phyloP scores from a whole-genome alignment of 352 stramenopile species.

The Globisporangium lucens region DNA sequence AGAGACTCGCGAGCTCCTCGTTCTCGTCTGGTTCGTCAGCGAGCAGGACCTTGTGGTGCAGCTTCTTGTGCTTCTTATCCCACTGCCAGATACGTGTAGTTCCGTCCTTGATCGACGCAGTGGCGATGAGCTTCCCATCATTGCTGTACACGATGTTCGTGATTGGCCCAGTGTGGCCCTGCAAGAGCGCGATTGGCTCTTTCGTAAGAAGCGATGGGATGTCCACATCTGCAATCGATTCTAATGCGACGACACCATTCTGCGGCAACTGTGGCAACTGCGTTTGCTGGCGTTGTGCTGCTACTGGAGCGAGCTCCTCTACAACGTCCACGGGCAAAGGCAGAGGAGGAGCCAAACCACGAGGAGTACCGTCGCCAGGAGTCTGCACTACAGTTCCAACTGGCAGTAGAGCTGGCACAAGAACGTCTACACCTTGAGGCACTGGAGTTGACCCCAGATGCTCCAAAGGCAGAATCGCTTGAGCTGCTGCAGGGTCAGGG shows the following conservation, averaged over 20 bases:
- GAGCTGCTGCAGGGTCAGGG: neutral
- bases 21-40: conserved; percentile 41
- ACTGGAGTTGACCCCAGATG: neutral
- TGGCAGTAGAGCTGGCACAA: conserved; percentile 8
- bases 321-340: neutral
- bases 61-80: conserved; percentile 57
- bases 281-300: conserved; percentile 22
- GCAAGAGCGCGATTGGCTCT: conserved; percentile 61
- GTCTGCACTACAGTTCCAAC: conserved; percentile 22
- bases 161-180: conserved; percentile 90
- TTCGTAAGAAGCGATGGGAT: conserved; percentile 38
- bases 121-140: conserved; percentile 89
- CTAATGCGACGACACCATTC: conserved; percentile 30
- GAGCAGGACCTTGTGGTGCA: conserved; percentile 48
- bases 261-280: conserved; percentile 53
- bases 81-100: conserved; percentile 66
- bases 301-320: neutral
- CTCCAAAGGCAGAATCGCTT: neutral
- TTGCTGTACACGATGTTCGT: conserved; percentile 94
- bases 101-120: conserved; percentile 93
- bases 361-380: neutral
- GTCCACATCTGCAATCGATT: conserved; percentile 45
- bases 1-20: conserved; percentile 42
- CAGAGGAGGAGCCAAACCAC: neutral
- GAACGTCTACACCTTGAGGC: neutral